These are phyloP conservation scores for Saccharomycopsis guyanensis DNA, from an alignment of 805 yeast species.

Conservation along the genomic window DNA sequence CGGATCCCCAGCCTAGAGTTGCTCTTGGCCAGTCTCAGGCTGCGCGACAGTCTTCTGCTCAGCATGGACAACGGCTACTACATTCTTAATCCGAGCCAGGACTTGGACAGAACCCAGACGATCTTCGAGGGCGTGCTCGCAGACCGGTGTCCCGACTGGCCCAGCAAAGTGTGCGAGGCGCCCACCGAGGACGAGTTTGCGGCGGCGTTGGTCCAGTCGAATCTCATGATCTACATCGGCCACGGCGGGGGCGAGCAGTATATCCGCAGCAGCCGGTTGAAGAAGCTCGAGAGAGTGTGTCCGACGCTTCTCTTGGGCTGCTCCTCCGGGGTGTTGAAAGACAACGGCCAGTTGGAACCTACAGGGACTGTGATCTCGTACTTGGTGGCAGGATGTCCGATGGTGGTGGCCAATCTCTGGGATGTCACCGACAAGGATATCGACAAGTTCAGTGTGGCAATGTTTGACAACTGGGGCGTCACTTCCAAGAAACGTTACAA, in stretches of 20 bases:
- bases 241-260: constrained; percentile 97
- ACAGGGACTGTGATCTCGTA: constrained; percentile 73
- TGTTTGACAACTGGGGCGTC: constrained; percentile 65
- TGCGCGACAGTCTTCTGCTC: neutral
- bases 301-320: constrained; percentile 71
- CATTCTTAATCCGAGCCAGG: constrained; percentile 78
- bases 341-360: constrained; percentile 57
- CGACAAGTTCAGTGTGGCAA: constrained; percentile 60
- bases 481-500: constrained; percentile 23
- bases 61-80: constrained; percentile 38
- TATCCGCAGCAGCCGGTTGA: constrained; percentile 47
- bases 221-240: constrained; percentile 72
- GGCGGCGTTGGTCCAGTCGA: constrained; percentile 33
- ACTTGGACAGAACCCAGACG: constrained; percentile 58
- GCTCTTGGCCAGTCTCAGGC: constrained; percentile 33
- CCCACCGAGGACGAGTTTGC: constrained; percentile 54
- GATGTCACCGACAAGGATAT: constrained; percentile 96
- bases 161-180: constrained; percentile 42
- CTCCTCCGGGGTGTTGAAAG: constrained; percentile 66
- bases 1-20: constrained; percentile 63
- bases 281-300: constrained; percentile 34
- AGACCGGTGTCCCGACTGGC: constrained; percentile 34
- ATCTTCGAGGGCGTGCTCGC: constrained; percentile 42
- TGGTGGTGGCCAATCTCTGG: constrained; percentile 85
- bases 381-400: constrained; percentile 72